Percentiles rank a stretch among this genome's conserved stretches.
Evolutionary conservation across 345 rosid genomes (phyloP).

Genomic region (Lagerstroemia speciosa): DNA sequence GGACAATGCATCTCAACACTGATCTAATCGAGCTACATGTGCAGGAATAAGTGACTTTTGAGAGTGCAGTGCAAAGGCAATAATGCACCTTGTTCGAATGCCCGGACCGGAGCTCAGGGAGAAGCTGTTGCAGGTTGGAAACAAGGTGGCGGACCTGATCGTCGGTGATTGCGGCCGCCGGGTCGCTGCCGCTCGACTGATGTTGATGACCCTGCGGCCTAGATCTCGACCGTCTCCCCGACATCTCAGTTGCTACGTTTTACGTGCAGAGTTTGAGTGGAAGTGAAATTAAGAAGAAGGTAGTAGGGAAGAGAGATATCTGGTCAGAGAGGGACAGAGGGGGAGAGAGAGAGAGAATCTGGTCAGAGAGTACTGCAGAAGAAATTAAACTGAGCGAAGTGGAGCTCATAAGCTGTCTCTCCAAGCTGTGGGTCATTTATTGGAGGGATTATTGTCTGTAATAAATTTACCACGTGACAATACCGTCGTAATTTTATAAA

Average conservation of each 20-base stretch:
- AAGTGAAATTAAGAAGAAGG: no score
- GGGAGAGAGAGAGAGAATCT: no score
- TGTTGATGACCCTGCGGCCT: conserved; percentile 4
- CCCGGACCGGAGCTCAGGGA: conserved; percentile 81
- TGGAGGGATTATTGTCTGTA: no score
- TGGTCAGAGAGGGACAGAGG: not conserved
- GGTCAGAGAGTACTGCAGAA: no score
- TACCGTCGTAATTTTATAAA: no score
- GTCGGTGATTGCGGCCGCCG: conserved; percentile 68
- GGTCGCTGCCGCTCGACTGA: not conserved
- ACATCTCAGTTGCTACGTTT: conserved; percentile 1
- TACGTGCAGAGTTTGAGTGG: not conserved
- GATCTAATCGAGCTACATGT: not conserved
- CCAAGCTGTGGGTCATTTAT: no score
- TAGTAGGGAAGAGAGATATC: not conserved
- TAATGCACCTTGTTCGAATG: conserved; percentile 64
- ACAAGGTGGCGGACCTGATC: conserved; percentile 83
- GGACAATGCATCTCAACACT: no score
- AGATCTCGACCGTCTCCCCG: conserved; percentile 67
- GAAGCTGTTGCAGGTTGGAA: conserved; percentile 71
- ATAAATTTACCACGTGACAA: no score
- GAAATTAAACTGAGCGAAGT: no score
- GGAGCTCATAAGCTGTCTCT: no score
- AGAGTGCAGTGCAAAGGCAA: conserved; percentile 14
- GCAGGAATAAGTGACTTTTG: not conserved